Evolutionary conservation across 106 monocot genomes (phyloP), one percentile per base, ranked within the genome.

Genomic region (Phalaenopsis equestris): DNA sequence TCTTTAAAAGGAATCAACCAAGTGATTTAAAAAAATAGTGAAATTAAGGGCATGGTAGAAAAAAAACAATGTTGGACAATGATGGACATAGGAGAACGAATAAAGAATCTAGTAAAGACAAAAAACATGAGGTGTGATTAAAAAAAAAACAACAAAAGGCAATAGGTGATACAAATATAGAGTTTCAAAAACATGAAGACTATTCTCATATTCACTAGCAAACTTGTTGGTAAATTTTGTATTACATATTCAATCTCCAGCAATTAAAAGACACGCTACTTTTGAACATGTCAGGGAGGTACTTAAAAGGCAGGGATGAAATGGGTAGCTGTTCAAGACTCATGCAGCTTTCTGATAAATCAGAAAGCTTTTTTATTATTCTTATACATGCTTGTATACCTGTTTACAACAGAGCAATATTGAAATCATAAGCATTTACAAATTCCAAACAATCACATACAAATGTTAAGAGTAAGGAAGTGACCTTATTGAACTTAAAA

Each of bases 401-500:
- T 10, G 74, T 19, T 42, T 39, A 74, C 43, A 45, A 74, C 19
- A 74, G 74, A 42, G n/a, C 7, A 9, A 76, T 24, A 48, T 42
- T 11, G 2, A 76, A 30, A 76, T 47, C 8, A 47, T 75, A 48
- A 75, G 14, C 75, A 75, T 75, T 46, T 14, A 49, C 41, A 76
- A 49, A 10, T 76, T 49, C 8, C 24, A 30, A 42, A 30, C 17
- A 42, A 6, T 8, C 68, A n/a, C 7, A 49, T 4, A 30, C 11
- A 45, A 70, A 30, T 19, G 14, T 45, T 5, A 56, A 78, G 56
- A 55, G 46, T 19, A 83, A 78, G 78, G 57, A 76, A 47, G 49
- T 41, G 24, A 93, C 92, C 92, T 93, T 93, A 55, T 61, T 58
- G 75, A 93, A 93, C 72, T 90, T 90, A 41, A 93, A 23, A 78